Conservation (phyloP, 228 moss, liverwort and hornwort genomes). For the Sphagnum magellanicum region DNA sequence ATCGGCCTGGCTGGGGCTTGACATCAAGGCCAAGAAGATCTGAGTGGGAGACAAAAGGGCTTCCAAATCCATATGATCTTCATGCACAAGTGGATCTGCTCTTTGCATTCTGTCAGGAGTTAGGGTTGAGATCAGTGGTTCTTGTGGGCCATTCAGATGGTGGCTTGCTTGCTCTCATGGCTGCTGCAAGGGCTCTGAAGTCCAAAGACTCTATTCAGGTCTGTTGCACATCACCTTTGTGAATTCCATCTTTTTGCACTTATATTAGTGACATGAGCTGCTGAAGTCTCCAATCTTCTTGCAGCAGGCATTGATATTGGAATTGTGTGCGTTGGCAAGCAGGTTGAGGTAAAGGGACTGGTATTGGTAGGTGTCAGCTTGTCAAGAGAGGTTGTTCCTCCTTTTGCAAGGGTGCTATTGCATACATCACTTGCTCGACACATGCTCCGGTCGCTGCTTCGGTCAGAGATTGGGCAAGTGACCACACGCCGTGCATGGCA, state of each 20-base stretch:
- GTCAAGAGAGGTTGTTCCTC: constrained; percentile 40
- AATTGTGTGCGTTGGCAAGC: not conserved
- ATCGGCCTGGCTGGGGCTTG: constrained; percentile 56
- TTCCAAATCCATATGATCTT: constrained; percentile 44
- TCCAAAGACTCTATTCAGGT: constrained; percentile 41
- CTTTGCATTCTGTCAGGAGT: constrained; percentile 37
- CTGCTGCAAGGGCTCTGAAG: constrained; percentile 42
- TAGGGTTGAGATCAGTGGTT: constrained; percentile 45
- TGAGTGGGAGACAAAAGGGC: constrained; percentile 48
- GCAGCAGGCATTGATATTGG: too few species aligned
- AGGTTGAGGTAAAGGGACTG: constrained; percentile 53
- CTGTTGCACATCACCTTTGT: not conserved
- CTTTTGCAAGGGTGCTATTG: constrained; percentile 47
- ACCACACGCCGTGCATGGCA: constrained; percentile 61
- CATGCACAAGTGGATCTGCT: constrained; percentile 52
- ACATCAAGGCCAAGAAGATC: constrained; percentile 34
- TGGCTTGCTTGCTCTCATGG: constrained; percentile 51
- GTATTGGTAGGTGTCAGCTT: constrained; percentile 42
- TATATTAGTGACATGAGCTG: too few species aligned
- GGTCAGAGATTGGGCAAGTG: constrained; percentile 55
- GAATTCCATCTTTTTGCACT: too few species aligned
- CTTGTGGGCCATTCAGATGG: constrained; percentile 63
- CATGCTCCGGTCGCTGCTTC: constrained; percentile 48
- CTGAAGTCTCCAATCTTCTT: too few species aligned
- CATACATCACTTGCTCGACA: constrained; percentile 49